Evolutionary conservation across 257 asterid genomes (phyloP), one percentile per base, ranked within the genome.

Genomic region (Plantago elongata): DNA sequence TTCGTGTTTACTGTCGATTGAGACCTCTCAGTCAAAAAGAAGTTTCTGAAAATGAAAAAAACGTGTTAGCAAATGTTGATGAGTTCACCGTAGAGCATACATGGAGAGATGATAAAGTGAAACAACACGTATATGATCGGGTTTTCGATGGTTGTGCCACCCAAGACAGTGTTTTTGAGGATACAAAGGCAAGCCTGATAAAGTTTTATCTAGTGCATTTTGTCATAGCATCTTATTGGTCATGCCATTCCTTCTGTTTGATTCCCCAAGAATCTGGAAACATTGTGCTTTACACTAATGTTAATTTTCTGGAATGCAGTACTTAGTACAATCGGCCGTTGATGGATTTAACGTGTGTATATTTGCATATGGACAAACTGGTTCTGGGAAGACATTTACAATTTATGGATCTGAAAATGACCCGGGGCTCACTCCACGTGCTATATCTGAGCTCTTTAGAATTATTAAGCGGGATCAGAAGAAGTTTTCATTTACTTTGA

Each of bases 281-380:
- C 42, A 27, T 50, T 63, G 34, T 9, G 52, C 63, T 69, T 27
- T 56, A 27, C 52, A 55, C 60, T 30, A 13, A 57, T 64, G 13
- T 50, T 13, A 16, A 29, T 70, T 47, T 27, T 51, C 51, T 54
- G 42, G 61, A 58, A 57, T 83, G 81, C 83, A 93, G 99, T 87
- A 87, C 71, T 79, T 93, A 79, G 87, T 93, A 58, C 99, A 93
- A 79, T 93, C 99, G 60, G 95, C 99, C 50, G 81, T 87, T 47
- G 99, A 93, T 84, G 99, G 99, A 56, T 93, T 69, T 73, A 93
- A 89, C 22, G 96, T 93, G 7, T 93, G 99, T 77, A 87, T 93
- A 67, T 93, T 93, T 78, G 99, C 99, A 11, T 93, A 93, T 44
- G 99, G 99, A 3, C 99, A 93, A 84, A 93, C 99, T 68, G 99